These are phyloP conservation scores for Narthecium ossifragum DNA, from an alignment of 106 monocot species.

Conservation along the genomic window DNA sequence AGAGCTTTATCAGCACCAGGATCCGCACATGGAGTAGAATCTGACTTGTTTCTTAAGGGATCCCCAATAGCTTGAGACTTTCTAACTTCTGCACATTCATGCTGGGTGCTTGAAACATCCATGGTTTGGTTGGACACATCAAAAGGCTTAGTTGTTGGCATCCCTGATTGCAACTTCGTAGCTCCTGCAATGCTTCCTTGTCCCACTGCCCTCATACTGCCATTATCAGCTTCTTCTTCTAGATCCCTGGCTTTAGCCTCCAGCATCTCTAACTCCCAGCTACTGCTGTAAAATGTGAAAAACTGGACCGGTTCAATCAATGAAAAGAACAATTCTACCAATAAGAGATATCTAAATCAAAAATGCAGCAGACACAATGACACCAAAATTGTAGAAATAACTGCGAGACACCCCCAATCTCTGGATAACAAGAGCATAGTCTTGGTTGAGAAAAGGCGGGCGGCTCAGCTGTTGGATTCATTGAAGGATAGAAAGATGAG, in stretches of 20 bases:
- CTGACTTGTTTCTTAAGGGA: not conserved
- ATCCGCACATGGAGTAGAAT: constrained; percentile 14
- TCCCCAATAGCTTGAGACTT: constrained; percentile 1
- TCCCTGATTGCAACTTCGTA: not conserved
- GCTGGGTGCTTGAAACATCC: not conserved
- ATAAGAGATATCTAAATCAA: too few species aligned
- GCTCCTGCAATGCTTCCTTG: constrained; percentile 14
- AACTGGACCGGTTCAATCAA: too few species aligned
- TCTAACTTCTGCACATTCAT: constrained; percentile 10
- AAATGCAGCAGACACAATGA: too few species aligned
- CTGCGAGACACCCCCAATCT: too few species aligned
- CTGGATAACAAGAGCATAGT: too few species aligned
- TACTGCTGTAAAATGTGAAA: too few species aligned
- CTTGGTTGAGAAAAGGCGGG: too few species aligned
- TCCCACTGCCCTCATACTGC: not conserved
- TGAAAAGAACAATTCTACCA: not conserved
- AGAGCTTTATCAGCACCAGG: not conserved
- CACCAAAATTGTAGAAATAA: too few species aligned
- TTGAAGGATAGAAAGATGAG: too few species aligned
- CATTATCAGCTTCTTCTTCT: constrained; percentile 63
- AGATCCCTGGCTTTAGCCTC: constrained; percentile 79
- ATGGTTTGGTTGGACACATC: not conserved
- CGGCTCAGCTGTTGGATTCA: too few species aligned
- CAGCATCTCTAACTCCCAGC: constrained; percentile 76
- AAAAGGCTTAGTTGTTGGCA: constrained; percentile 5